Evolutionary conservation across 1,139 yeast species (phyloP).

Genomic region (Yamadazyma triangularis): DNA sequence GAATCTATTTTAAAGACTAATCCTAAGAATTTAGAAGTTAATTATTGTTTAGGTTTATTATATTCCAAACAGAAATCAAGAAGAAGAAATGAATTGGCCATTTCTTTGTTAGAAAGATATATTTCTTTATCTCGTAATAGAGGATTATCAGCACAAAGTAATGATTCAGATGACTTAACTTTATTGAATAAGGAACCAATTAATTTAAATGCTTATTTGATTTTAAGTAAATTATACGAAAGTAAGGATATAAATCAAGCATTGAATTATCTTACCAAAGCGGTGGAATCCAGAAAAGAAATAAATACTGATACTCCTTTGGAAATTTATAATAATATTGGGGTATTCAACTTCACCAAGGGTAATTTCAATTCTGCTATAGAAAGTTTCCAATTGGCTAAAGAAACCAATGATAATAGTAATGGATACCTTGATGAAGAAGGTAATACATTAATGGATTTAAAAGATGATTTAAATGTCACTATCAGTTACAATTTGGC

Average conservation of each 20-base stretch:
- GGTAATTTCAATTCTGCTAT: conserved; percentile 47
- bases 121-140: conserved; percentile 53
- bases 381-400: conserved; percentile 47
- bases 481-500: conserved; percentile 61
- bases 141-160: conserved; percentile 26
- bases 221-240: conserved; percentile 68
- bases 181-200: conserved; percentile 54
- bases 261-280: conserved; percentile 51
- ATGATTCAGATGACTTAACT: conserved; percentile 20
- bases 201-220: conserved; percentile 62
- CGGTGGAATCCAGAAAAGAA: conserved; percentile 47
- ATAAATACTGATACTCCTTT: conserved; percentile 51
- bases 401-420: conserved; percentile 17
- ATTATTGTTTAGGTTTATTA: conserved; percentile 69
- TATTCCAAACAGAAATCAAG: conserved; percentile 50
- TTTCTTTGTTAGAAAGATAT: conserved; percentile 68
- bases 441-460: conserved; percentile 22
- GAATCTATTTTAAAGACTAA: conserved; percentile 67
- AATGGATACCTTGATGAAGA: conserved; percentile 16
- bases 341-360: conserved; percentile 72
- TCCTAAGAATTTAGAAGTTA: conserved; percentile 71
- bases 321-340: conserved; percentile 77
- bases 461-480: conserved; percentile 32
- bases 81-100: conserved; percentile 47
- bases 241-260: conserved; percentile 55